Percentiles rank a stretch among this genome's conserved stretches.
phyloP scores from a whole-genome alignment of 2,329 filamentous ascomycete species.

The Oidium heveae region DNA sequence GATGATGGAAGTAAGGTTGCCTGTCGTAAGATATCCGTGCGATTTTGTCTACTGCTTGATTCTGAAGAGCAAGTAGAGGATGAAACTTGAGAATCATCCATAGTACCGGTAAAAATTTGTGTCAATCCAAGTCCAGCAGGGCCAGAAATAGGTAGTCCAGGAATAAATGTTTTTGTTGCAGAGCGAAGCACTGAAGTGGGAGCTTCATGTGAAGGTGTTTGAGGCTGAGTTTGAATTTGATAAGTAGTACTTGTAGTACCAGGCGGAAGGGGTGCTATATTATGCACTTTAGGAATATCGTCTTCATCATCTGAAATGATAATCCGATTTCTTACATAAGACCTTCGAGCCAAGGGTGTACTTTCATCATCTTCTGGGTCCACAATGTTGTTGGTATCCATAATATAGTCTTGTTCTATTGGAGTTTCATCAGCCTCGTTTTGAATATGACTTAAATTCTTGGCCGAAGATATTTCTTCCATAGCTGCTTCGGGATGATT shows the following conservation, averaged over 20 bases:
- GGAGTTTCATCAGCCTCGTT: neutral
- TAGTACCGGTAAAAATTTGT: slow-evolving; percentile 74
- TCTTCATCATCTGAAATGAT: slow-evolving; percentile 19
- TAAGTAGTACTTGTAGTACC: slow-evolving; percentile 9
- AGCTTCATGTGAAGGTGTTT: slow-evolving; percentile 18
- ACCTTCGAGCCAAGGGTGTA: neutral
- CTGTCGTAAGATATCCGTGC: slow-evolving; percentile 22
- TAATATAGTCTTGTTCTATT: neutral
- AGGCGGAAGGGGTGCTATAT: slow-evolving; percentile 5
- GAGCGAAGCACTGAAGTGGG: slow-evolving; percentile 43
- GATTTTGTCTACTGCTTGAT: slow-evolving; percentile 15
- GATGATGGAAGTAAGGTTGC: slow-evolving; percentile 23
- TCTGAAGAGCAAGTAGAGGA: slow-evolving; percentile 10
- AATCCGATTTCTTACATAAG: slow-evolving; percentile 6
- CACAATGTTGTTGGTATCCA: slow-evolving; percentile 15
- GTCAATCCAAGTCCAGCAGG: slow-evolving; percentile 50
- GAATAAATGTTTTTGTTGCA: slow-evolving; percentile 43
- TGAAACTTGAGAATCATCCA: slow-evolving; percentile 34
- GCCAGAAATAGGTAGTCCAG: slow-evolving; percentile 34
- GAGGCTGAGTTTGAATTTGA: slow-evolving; percentile 12
- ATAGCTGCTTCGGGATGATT: neutral
- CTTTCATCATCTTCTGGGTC: slow-evolving; percentile 16
- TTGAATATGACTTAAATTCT: neutral
- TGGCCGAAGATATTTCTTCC: neutral
- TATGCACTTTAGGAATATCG: slow-evolving; percentile 15